Conservation (phyloP, 2,329 filamentous ascomycete genomes). For the Dactylellina parvicollis region DNA sequence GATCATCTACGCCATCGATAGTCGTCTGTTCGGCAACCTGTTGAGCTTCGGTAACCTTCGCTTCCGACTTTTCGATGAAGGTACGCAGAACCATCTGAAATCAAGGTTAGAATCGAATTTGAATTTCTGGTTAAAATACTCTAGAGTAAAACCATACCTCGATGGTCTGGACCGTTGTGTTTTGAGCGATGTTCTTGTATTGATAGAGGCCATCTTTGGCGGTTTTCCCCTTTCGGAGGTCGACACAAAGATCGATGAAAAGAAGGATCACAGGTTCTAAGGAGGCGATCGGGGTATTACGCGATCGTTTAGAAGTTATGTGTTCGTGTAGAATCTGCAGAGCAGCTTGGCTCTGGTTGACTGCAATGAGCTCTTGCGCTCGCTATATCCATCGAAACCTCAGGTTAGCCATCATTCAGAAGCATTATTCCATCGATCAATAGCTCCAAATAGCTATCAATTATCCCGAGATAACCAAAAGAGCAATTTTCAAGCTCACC, state of each 20-base stretch:
- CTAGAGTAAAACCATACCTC: slow-evolving; percentile 69
- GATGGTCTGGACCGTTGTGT: slow-evolving; percentile 97
- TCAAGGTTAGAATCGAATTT: slow-evolving; percentile 13
- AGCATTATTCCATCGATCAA: slow-evolving; percentile 19
- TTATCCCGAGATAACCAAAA: background rate
- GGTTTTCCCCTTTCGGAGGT: slow-evolving; percentile 96
- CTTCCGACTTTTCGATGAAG: slow-evolving; percentile 96
- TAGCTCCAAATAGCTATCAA: background rate
- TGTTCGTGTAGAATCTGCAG: slow-evolving; percentile 97
- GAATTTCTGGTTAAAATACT: background rate
- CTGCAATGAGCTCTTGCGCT: slow-evolving; percentile 97
- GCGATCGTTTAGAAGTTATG: slow-evolving; percentile 96
- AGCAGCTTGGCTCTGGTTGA: slow-evolving; percentile 90
- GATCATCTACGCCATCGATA: slow-evolving; percentile 88
- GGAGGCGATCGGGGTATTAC: slow-evolving; percentile 91
- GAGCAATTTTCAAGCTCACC: slow-evolving; percentile 61
- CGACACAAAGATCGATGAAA: slow-evolving; percentile 94
- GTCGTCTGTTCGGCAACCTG: slow-evolving; percentile 92
- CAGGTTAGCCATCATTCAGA: slow-evolving; percentile 37
- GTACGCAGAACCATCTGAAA: slow-evolving; percentile 86
- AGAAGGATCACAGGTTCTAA: slow-evolving; percentile 98
- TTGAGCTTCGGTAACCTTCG: slow-evolving; percentile 95
- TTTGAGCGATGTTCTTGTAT: slow-evolving; percentile 99
- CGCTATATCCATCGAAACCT: slow-evolving; percentile 65
- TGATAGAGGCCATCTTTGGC: slow-evolving; percentile 99